These are phyloP conservation scores for Filobasidium wieringae DNA, from an alignment of 768 basidiomycete species.

Conservation along the genomic window DNA sequence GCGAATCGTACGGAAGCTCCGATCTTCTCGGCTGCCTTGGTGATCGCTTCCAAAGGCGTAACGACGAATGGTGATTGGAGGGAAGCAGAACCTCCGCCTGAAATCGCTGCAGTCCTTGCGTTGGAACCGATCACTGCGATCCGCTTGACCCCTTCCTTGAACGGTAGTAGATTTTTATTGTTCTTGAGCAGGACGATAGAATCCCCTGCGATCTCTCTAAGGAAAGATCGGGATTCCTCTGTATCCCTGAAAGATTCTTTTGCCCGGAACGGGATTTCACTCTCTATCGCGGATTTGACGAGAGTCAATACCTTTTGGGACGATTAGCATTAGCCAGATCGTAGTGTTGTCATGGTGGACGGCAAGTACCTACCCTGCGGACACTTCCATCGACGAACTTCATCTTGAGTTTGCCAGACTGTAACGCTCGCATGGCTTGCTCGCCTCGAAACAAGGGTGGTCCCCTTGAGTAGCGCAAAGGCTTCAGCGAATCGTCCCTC, in stretches of 20 bases:
- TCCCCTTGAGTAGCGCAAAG: too few species aligned
- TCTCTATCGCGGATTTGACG: not conserved
- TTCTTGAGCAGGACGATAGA: slow-evolving; percentile 61
- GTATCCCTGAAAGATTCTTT: not conserved
- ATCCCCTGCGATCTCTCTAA: slow-evolving; percentile 42
- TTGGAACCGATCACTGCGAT: slow-evolving; percentile 62
- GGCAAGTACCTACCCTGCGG: slow-evolving; percentile 28
- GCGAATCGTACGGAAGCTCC: slow-evolving; percentile 45
- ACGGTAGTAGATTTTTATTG: slow-evolving; percentile 46
- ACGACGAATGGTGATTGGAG: slow-evolving; percentile 56
- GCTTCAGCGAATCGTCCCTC: too few species aligned
- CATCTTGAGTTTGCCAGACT: slow-evolving; percentile 52
- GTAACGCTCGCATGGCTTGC: slow-evolving; percentile 38
- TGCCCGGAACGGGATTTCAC: not conserved
- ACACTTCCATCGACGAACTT: slow-evolving; percentile 58
- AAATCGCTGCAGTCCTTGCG: slow-evolving; percentile 54
- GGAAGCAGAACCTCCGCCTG: slow-evolving; percentile 60
- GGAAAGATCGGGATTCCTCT: not conserved
- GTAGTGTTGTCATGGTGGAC: not conserved
- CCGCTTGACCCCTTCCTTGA: slow-evolving; percentile 39
- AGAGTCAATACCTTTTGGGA: not conserved
- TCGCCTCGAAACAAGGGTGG: slow-evolving; percentile 21
- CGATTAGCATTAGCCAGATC: not conserved
- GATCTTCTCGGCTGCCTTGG: slow-evolving; percentile 43
- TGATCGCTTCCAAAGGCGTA: slow-evolving; percentile 53